Percentiles rank a stretch among this genome's conserved stretches.
phyloP scores from a whole-genome alignment of 805 yeast species.

The Isabelozyma rhagii region DNA sequence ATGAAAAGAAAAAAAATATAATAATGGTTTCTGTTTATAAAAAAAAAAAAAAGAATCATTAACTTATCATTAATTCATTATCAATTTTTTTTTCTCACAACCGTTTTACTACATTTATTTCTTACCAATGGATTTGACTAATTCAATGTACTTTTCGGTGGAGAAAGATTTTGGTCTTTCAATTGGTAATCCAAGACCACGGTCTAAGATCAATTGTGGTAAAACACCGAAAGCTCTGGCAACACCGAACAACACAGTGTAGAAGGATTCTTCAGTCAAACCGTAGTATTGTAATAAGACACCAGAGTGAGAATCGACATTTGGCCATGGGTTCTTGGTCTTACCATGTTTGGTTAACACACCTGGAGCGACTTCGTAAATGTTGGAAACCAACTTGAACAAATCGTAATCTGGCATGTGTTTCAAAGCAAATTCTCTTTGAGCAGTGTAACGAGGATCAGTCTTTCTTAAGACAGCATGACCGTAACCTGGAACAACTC shows the following conservation, averaged over 20 bases:
- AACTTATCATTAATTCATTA: not conserved
- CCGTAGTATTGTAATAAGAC: slow-evolving; percentile 80
- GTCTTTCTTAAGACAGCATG: slow-evolving; percentile 83
- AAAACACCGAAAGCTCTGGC: slow-evolving; percentile 78
- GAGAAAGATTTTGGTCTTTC: slow-evolving; percentile 90
- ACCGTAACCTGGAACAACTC: slow-evolving; percentile 87
- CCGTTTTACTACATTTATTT: not conserved
- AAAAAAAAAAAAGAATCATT: not conserved
- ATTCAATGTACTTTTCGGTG: slow-evolving; percentile 85
- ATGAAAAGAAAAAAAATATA: not conserved
- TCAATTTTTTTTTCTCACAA: slow-evolving; percentile 4
- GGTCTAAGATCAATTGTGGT: slow-evolving; percentile 76
- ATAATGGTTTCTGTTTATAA: not conserved
- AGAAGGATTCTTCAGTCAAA: slow-evolving; percentile 65
- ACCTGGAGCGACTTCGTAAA: slow-evolving; percentile 70
- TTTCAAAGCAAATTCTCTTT: slow-evolving; percentile 63
- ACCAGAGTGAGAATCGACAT: slow-evolving; percentile 79
- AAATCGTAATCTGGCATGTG: slow-evolving; percentile 60
- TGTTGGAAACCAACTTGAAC: slow-evolving; percentile 62
- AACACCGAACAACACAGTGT: slow-evolving; percentile 81
- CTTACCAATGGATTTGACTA: slow-evolving; percentile 49
- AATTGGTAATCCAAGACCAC: slow-evolving; percentile 72
- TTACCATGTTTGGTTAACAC: slow-evolving; percentile 77
- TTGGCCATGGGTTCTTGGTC: slow-evolving; percentile 84
- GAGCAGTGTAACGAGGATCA: slow-evolving; percentile 78